Evolutionary conservation across 2,329 filamentous ascomycete genomes (phyloP), one percentile per base, ranked within the genome.

Genomic region (Catunica adiposa): DNA sequence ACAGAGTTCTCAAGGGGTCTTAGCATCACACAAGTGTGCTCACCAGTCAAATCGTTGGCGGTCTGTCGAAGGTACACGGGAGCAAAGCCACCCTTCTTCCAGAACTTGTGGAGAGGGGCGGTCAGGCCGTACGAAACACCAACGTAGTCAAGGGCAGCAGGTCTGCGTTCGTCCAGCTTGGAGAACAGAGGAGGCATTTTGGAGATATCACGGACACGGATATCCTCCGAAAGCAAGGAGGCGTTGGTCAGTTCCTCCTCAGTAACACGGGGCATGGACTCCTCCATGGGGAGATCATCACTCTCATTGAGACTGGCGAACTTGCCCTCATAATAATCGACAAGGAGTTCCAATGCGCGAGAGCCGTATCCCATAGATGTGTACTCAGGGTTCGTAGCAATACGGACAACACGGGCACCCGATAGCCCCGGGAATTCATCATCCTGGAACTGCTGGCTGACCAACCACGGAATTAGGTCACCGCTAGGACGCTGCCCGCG

Each of bases 1-100:
- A 81, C 82, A 55, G 73, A 74, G 54, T 69, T 73, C 58, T 79
- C 75, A 5, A 98, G 75, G 1, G 89, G 85, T 57, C 88, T 81
- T 51, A 98, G 77, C 94, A 98, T 98, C 26, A 98, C 90, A 66
- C 89, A 96, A 0, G 92, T 95, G 67, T 98, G 92, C 69, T 98
- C 92, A 56, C 92, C 92, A 0, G 94, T 98, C 48, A 98, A 75
- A 57, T 97, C 92, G 66, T 97, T 98, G 53, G 92, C 77, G 1
- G 94, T 98, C 71, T 98, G 92, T 34, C 92, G 80, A 14, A 98
- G 77, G 64, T 98, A 98, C 0, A 98, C 87, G 0, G 92, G 92
- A 1, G 82, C 80, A 66, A 96, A 98, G 0, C 75, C 75, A 15
- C 84, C 80, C 37, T 86, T 84, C 70, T 96, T 95, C 92, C 92